These are phyloP conservation scores for Chiua virens DNA, from an alignment of 768 basidiomycete species.

Conservation along the genomic window DNA sequence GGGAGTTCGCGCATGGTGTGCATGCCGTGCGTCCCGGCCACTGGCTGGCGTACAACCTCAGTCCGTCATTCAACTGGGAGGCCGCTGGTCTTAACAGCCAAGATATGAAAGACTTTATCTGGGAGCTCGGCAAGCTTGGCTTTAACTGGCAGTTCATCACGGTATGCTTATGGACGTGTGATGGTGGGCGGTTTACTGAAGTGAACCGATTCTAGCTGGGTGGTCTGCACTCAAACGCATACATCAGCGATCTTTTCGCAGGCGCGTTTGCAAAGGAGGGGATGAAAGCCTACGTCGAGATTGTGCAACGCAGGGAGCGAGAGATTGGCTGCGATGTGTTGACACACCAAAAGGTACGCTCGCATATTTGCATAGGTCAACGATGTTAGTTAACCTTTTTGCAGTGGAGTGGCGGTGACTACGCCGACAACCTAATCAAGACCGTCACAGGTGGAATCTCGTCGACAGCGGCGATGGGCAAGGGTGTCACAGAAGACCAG, in stretches of 20 bases:
- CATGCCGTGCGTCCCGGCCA: conserved; percentile 80
- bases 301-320: conserved; percentile 89
- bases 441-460: conserved; percentile 97
- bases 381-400: conserved; percentile 15
- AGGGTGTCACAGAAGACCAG: conserved; percentile 90
- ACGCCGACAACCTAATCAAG: conserved; percentile 87
- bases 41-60: conserved; percentile 96
- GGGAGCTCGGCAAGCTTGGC: conserved; percentile 92
- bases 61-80: conserved; percentile 93
- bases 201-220: conserved; percentile 60
- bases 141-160: conserved; percentile 99
- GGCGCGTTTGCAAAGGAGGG: conserved; percentile 87
- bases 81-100: conserved; percentile 84
- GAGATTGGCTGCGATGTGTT: conserved; percentile 95
- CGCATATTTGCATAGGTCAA: not conserved
- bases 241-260: conserved; percentile 94
- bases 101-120: conserved; percentile 88
- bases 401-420: conserved; percentile 95
- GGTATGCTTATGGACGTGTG: conserved; percentile 44
- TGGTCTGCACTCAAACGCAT: conserved; percentile 95
- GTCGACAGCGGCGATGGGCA: conserved; percentile 99
- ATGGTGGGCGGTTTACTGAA: conserved; percentile 4
- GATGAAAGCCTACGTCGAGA: conserved; percentile 98
- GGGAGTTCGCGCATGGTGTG: conserved; percentile 89
- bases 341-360: conserved; percentile 88